Evolutionary conservation across 768 basidiomycete species (phyloP), one percentile per base, ranked within the genome.

Genomic region (Gymnopilus dilepis): DNA sequence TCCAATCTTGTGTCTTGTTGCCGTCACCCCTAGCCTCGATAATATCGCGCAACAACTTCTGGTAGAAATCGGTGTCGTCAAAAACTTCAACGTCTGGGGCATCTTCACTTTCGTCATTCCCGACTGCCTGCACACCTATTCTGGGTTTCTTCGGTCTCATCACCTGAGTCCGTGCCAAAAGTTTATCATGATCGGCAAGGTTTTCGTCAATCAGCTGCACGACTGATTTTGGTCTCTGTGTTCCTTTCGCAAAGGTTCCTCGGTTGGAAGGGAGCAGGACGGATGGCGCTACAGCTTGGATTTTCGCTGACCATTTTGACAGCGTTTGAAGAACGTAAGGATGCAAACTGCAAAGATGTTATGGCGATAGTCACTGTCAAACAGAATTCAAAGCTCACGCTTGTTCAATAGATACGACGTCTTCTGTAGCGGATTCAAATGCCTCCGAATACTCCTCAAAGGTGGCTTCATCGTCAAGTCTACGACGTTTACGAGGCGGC

Each of bases 221-320:
- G 4, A 89, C 86, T 33, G 86, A 85, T 71, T 87, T 91, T 56
- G 79, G 73, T 51, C 76, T 80, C 71, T 82, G 86, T 40, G 80
- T 80, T 70, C 78, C 79, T 76, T 79, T 84, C 22, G 77, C 82
- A 73, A 94, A 94, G 6, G 89, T 78, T 59, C 86, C 87, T n/a
- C 85, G 84, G 65, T 86, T 90, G 12, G 84, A 85, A 42, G 89
- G 87, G 5, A 88, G 80, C 12, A 92, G 84, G 41, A 83, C 88
- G 6, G 89, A 87, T 11, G 94, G 89, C 2, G 95, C 86, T 5
- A 97, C 95, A 0, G 96, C 92, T 69, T 95, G 92, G 38, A 99
- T 91, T 78, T 99, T 99, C 24, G 89, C 82, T 9, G 95, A 97
- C 97, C 97, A 99, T 75, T 99, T 99, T 38, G 84, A 79, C 24